Evolutionary conservation across 352 stramenopile species (phyloP), one percentile per base, ranked within the genome.

Genomic region (Aphanomyces cochlioides): DNA sequence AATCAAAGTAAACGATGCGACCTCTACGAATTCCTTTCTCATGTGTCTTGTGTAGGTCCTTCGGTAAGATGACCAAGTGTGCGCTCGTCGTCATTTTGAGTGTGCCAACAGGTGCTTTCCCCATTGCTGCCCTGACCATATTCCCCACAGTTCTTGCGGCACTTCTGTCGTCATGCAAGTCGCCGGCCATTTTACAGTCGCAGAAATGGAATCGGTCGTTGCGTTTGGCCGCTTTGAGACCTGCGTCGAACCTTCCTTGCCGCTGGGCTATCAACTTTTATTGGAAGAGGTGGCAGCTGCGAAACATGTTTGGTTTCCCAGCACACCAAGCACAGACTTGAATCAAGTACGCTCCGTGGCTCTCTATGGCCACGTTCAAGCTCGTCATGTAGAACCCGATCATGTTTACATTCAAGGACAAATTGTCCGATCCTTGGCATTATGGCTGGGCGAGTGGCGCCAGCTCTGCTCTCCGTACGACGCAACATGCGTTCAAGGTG

Each of bases 401-500:
- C 7, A 19, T 36, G 50, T 58, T 19, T 36, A 19, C 50, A 8
- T 58, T 58, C 50, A 58, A 58, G 50, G 50, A 58, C 15, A 58
- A 58, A 36, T 28, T 37, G 36, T 12, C 8, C 50, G 21, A 19
- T 36, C 50, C 50, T 12, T 65, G 57, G 57, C 57, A 65, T 47
- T 65, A 65, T 37, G 38, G 38, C 13, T 65, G 57, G 57, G 48
- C 28, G 28, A 41, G 57, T 19, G 38, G 57, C 2, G 57, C 57
- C 19, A 65, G 57, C 38, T n/a, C 28, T 12, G 38, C 38, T 17
- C 17, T 65, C 17, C 57, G 57, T 17, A 38, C 21, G 5, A 65
- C 57, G 7, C 38, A 38, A 13, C 57, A 65, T 48, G 57, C 39
- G 37, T 41, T 65, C 57, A 65, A 65, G 17, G 56, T 41, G n/a